Conservation (phyloP, 139 green algal genomes). For the Dunaliella primolecta region DNA sequence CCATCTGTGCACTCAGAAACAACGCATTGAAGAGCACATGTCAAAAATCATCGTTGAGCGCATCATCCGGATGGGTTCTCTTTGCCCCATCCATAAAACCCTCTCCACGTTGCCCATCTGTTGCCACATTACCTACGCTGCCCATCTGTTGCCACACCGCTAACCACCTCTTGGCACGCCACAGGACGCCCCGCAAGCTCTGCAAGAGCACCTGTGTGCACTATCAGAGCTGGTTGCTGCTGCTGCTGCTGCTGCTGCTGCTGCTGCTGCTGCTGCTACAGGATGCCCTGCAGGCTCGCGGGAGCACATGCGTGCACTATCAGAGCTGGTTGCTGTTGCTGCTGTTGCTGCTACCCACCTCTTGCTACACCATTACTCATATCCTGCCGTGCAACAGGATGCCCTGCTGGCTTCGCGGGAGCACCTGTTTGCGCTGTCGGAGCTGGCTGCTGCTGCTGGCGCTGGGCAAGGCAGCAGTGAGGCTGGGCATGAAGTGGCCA, state of each 20-base stretch:
- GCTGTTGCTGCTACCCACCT: too few relatives aligned
- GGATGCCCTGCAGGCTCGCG: conserved; percentile 45
- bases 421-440: conserved; percentile 38
- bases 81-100: too few relatives aligned
- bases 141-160: too few relatives aligned
- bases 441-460: conserved; percentile 5
- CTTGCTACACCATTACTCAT: neutral
- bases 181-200: conserved; percentile 41
- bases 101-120: too few relatives aligned
- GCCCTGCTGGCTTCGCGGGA: conserved; percentile 47
- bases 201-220: conserved; percentile 43
- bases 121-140: too few relatives aligned
- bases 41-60: too few relatives aligned
- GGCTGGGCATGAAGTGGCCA: neutral
- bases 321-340: conserved; percentile 2
- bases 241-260: too few relatives aligned
- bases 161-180: too few relatives aligned
- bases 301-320: conserved; percentile 42
- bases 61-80: too few relatives aligned
- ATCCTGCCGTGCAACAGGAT: conserved; percentile 12
- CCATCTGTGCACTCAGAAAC: too few relatives aligned
- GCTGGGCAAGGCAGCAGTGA: neutral
- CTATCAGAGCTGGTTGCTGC: conserved; percentile 13
- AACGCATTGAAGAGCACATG: too few relatives aligned
- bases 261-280: too few relatives aligned